A percentile compares a stretch with the other conserved stretches of the same genome.
Conservation (phyloP, 257 asterid genomes). For the Anisodus tanguticus region DNA sequence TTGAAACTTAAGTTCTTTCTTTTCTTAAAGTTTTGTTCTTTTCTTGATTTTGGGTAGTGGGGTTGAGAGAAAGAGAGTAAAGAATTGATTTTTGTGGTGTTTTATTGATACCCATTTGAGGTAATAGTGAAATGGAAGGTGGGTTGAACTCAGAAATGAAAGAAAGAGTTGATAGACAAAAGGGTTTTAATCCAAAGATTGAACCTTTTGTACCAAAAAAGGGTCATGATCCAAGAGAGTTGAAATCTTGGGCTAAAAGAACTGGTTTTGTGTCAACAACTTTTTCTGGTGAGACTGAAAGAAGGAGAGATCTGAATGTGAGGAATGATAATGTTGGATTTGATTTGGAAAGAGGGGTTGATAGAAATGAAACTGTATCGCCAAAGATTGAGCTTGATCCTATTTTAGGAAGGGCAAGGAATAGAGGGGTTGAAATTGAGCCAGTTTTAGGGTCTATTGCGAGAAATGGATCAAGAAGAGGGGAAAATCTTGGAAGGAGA, state of each 20-base stretch:
- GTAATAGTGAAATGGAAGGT: constrained; percentile 65
- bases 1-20: neutral
- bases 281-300: constrained; percentile 74
- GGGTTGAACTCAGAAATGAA: constrained; percentile 12
- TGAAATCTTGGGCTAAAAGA: constrained; percentile 97
- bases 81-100: constrained; percentile 28
- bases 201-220: constrained; percentile 77
- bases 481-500: constrained; percentile 41
- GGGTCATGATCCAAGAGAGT: constrained; percentile 81
- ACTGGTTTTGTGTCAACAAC: constrained; percentile 91
- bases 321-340: too few relatives aligned
- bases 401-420: constrained; percentile 77
- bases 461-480: constrained; percentile 35
- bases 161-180: too few relatives aligned
- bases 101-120: constrained; percentile 45
- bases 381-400: constrained; percentile 92
- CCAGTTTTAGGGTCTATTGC: constrained; percentile 38
- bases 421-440: constrained; percentile 67
- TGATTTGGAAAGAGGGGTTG: constrained; percentile 72
- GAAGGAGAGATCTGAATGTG: constrained; percentile 40
- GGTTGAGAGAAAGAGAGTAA: neutral
- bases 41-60: constrained; percentile 31
- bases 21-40: constrained; percentile 12
- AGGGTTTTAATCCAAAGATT: constrained; percentile 36
- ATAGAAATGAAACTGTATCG: constrained; percentile 63